Conservation (phyloP, 306 rosid species). For the Vigna hirtella region DNA sequence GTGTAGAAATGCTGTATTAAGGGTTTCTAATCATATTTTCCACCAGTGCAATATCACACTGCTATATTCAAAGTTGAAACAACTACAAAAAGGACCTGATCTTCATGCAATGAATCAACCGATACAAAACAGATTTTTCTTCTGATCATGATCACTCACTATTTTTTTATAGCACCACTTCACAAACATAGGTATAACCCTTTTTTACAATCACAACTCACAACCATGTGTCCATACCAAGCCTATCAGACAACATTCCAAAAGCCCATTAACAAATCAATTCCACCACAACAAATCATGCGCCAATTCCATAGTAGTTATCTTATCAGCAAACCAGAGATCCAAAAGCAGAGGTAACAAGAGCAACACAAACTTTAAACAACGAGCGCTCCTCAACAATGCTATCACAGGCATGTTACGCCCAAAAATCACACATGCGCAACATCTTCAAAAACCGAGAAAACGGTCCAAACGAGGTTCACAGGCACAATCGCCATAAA, state of each 20-base stretch:
- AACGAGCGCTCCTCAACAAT: background rate
- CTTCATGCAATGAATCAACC: conserved; percentile 20
- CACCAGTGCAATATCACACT: background rate
- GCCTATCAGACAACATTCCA: too few relatives aligned
- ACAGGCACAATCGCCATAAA: conserved; percentile 1
- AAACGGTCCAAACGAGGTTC: conserved; percentile 3
- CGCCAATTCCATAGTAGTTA: background rate
- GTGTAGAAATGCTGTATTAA: background rate
- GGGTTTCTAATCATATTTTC: background rate
- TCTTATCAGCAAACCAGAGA: conserved; percentile 27
- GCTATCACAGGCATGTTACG: background rate
- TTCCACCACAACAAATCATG: too few relatives aligned
- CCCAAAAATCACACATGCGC: conserved; percentile 3
- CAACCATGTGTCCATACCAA: too few relatives aligned
- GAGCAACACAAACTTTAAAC: conserved; percentile 6
- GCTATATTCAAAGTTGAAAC: conserved; percentile 10
- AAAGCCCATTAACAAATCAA: too few relatives aligned
- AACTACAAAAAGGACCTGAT: background rate
- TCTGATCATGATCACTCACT: background rate
- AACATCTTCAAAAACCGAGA: background rate
- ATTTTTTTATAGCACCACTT: conserved; percentile 13
- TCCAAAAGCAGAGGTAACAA: conserved; percentile 5
- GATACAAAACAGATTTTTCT: background rate
- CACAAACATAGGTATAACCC: background rate
- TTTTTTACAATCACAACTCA: background rate